A percentile compares a stretch with the other conserved stretches of the same genome.
Conservation (phyloP, 78 protist species). For the Tieghemostelium lacteum region DNA sequence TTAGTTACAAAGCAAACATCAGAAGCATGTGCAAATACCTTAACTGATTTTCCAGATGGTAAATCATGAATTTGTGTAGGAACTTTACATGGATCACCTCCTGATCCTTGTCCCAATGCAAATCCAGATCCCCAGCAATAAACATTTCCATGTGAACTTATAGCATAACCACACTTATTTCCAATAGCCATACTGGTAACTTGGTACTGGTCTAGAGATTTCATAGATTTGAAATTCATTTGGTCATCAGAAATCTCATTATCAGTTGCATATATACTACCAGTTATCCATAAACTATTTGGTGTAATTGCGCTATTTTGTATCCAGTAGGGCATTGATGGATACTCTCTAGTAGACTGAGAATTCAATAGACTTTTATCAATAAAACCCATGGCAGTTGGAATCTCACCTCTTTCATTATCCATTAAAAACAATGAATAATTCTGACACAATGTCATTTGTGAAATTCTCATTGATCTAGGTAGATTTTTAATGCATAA, state of each 20-base stretch:
- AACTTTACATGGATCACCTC: neutral
- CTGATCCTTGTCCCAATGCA: slow-evolving; percentile 33
- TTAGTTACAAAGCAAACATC: slow-evolving; percentile 22
- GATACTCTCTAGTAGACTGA: neutral
- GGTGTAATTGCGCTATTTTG: neutral
- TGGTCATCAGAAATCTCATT: slow-evolving; percentile 12
- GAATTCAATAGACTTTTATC: neutral
- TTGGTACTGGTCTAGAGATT: neutral
- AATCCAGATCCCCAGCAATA: slow-evolving; percentile 29
- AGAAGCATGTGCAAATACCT: neutral
- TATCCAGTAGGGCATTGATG: slow-evolving; percentile 12
- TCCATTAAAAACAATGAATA: slow-evolving; percentile 22
- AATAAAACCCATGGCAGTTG: neutral
- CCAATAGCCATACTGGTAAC: slow-evolving; percentile 15
- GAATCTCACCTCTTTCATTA: neutral
- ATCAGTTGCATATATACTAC: slow-evolving; percentile 27
- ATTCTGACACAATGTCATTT: slow-evolving; percentile 2
- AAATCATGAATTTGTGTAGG: slow-evolving; percentile 16
- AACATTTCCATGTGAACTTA: neutral
- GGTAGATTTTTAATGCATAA: neutral
- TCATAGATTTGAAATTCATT: slow-evolving; percentile 14
- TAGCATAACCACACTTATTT: slow-evolving; percentile 4
- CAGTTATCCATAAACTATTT: slow-evolving; percentile 1
- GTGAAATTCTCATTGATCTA: neutral
- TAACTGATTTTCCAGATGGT: neutral